Conservation (phyloP, 2,329 filamentous ascomycete species). For the Aspergillus eucalypticola region DNA sequence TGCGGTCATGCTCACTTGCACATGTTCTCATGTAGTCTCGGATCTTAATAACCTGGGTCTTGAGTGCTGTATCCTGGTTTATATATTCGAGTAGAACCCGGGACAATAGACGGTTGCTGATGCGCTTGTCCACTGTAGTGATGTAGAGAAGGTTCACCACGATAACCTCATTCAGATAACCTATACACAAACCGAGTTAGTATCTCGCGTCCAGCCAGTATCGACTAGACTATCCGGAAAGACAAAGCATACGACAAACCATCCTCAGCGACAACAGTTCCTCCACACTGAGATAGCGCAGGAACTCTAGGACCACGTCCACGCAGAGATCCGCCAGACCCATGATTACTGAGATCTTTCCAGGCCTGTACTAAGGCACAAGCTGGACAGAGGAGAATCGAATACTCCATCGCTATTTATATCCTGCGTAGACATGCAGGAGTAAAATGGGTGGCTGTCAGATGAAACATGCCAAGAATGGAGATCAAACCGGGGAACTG, state of each 20-base stretch:
- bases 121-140: too few relatives aligned
- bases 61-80: not conserved
- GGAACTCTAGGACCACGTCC: not conserved
- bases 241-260: conserved; percentile 1
- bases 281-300: not conserved
- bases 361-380: too few relatives aligned
- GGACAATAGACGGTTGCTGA: too few relatives aligned
- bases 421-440: too few relatives aligned
- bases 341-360: not conserved
- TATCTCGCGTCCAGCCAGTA: not conserved
- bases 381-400: too few relatives aligned
- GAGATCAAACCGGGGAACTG: too few relatives aligned
- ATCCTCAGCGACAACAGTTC: not conserved
- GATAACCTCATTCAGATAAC: not conserved
- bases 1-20: not conserved
- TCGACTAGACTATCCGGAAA: not conserved
- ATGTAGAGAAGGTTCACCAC: too few relatives aligned
- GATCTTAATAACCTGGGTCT: not conserved
- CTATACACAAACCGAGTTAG: not conserved
- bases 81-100: not conserved
- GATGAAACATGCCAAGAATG: too few relatives aligned
- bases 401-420: too few relatives aligned
- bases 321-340: not conserved
- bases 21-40: not conserved
- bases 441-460: too few relatives aligned